A percentile compares a stretch with the other conserved stretches of the same genome.
Conservation (phyloP, 2,329 filamentous ascomycete genomes). For the Neonectria coccinea region DNA sequence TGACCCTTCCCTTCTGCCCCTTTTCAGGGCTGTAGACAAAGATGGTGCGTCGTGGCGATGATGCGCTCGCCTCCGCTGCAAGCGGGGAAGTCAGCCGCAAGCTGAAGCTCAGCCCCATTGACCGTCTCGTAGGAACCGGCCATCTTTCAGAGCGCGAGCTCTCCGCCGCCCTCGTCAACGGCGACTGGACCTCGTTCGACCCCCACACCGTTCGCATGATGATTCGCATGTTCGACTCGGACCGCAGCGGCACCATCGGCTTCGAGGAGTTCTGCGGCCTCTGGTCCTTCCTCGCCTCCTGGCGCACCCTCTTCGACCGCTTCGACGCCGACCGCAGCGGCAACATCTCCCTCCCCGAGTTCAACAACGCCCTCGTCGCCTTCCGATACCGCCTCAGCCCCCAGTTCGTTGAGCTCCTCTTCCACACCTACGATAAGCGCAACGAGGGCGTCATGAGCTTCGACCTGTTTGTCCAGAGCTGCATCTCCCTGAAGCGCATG, state of each 20-base stretch:
- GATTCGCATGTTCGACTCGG: constrained; percentile 99
- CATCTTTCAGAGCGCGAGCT: constrained; percentile 89
- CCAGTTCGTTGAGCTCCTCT: constrained; percentile 85
- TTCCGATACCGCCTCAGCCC: constrained; percentile 93
- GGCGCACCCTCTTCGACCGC: constrained; percentile 93
- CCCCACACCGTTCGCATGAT: constrained; percentile 96
- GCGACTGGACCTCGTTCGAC: constrained; percentile 95
- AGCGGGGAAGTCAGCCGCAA: constrained; percentile 10
- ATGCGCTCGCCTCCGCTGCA: background rate
- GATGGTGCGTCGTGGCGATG: constrained; percentile 66
- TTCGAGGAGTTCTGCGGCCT: constrained; percentile 97
- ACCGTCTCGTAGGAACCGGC: constrained; percentile 70
- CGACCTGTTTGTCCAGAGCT: constrained; percentile 97
- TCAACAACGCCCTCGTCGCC: constrained; percentile 87
- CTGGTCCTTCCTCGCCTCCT: constrained; percentile 95
- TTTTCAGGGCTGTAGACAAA: constrained; percentile 93
- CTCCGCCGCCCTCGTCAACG: constrained; percentile 91
- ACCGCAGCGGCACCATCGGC: constrained; percentile 87
- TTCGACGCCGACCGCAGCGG: constrained; percentile 91
- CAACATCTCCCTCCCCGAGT: constrained; percentile 87
- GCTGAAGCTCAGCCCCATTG: constrained; percentile 14
- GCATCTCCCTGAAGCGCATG: constrained; percentile 97
- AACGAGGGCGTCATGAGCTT: constrained; percentile 82
- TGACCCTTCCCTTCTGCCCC: constrained; percentile 73
- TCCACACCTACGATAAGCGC: constrained; percentile 88